Evolutionary conservation across 2,329 filamentous ascomycete species (phyloP), one percentile per base, ranked within the genome.

Genomic region (Fusarium chaquense): DNA sequence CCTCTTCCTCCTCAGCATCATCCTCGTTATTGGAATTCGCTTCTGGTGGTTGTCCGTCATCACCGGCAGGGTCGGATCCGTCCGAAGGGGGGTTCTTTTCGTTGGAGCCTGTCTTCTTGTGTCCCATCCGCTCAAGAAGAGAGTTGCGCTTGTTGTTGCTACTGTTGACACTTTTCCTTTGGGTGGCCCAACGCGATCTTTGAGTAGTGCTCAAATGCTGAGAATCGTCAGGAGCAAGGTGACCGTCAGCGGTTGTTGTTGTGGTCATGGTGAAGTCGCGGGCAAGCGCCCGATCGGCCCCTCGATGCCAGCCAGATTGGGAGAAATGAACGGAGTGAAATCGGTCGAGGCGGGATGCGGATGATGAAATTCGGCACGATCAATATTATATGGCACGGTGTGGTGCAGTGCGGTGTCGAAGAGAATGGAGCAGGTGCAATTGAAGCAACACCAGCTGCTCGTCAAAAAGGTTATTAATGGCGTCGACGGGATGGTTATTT

Each of bases 181-280:
- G 93, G n/a, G 96, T 98, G 20, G 96, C 95, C 96, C 96, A 98
- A 89, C 96, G 87, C 80, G 96, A 90, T 77, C 94, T 87, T 78
- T 95, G 93, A 24, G 90, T 91, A 49, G 71, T 50, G 57, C 67
- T 73, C 44, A 69, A 60, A 57, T 64, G 52, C 52, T 55, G 52
- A 26, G 40, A 33, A 55, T 55, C 52, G 13, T 55, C 72, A 28
- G 76, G 68, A 52, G 73, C 71, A 47, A 69, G 64, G 46, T 65
- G 71, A 56, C 65, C 71, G 47, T 78, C 78, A 58, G 76, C 71
- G 38, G 72, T 68, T 50, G 73, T 74, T 67, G 75, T 72, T 63
- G 77, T 76, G 75, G 80, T 81, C 75, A 73, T 79, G 73, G 69
- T 66, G 72, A 73, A 76, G 67, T 76, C 67, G 78, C 79, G 79